These are phyloP conservation scores for Rhizopogon vesiculosus DNA, from an alignment of 768 basidiomycete species.

Conservation along the genomic window DNA sequence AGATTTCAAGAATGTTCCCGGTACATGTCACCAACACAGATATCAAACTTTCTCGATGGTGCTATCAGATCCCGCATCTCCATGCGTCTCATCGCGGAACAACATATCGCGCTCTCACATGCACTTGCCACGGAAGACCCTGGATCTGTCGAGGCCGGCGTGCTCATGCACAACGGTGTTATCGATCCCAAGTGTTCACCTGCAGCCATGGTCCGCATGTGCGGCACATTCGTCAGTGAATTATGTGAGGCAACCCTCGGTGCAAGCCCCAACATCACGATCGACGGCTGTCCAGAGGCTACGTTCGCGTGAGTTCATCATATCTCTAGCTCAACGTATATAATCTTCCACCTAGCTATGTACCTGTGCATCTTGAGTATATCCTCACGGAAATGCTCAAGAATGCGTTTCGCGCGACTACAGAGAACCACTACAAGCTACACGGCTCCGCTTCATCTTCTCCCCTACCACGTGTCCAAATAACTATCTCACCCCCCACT, in stretches of 20 bases:
- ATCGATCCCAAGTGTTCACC: slow-evolving; percentile 74
- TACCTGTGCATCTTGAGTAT: slow-evolving; percentile 89
- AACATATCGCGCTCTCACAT: slow-evolving; percentile 81
- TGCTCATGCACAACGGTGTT: slow-evolving; percentile 56
- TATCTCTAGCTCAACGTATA: not conserved
- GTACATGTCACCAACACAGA: slow-evolving; percentile 79
- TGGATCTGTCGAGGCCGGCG: not conserved
- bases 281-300: slow-evolving; percentile 67
- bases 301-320: slow-evolving; percentile 67
- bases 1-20: slow-evolving; percentile 85
- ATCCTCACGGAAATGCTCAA: slow-evolving; percentile 89
- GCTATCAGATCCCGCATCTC: slow-evolving; percentile 86
- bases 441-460: slow-evolving; percentile 29
- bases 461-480: slow-evolving; percentile 54
- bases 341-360: slow-evolving; percentile 48
- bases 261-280: slow-evolving; percentile 54
- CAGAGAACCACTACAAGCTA: slow-evolving; percentile 61
- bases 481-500: slow-evolving; percentile 63
- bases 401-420: slow-evolving; percentile 86
- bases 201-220: slow-evolving; percentile 67
- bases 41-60: slow-evolving; percentile 75
- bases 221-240: slow-evolving; percentile 78
- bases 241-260: slow-evolving; percentile 85
- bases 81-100: slow-evolving; percentile 84
- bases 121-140: slow-evolving; percentile 43